These are phyloP conservation scores for Mrakia frigida DNA, from an alignment of 768 basidiomycete genomes.

Conservation along the genomic window DNA sequence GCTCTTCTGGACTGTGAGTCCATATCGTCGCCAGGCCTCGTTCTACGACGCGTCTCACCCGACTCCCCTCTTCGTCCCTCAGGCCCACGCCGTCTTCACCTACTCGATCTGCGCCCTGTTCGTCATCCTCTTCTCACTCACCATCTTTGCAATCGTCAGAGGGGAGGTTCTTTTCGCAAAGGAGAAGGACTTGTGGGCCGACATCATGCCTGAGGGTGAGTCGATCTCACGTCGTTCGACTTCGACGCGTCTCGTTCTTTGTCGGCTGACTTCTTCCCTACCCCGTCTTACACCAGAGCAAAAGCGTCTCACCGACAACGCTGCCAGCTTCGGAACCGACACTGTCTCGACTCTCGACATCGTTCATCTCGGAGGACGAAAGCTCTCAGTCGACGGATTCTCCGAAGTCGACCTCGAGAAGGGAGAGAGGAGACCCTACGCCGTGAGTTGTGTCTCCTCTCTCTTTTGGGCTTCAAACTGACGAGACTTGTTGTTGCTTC, in stretches of 20 bases:
- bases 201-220: neutral
- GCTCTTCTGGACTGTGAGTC: conserved; percentile 4
- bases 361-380: neutral
- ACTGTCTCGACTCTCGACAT: neutral
- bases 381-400: neutral
- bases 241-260: neutral
- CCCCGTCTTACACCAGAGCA: neutral
- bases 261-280: neutral
- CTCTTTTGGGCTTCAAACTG: neutral
- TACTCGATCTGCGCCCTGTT: neutral
- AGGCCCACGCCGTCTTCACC: conserved; percentile 14
- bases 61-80: neutral
- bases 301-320: no score
- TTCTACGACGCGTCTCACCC: neutral
- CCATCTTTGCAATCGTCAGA: neutral
- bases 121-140: neutral
- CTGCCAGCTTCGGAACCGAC: no score
- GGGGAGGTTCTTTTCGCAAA: conserved; percentile 2
- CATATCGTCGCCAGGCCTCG: neutral
- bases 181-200: neutral
- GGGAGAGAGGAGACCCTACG: neutral
- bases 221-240: neutral
- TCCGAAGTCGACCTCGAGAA: neutral
- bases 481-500: no score
- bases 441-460: neutral